Evolutionary conservation across 805 yeast genomes (phyloP).

Genomic region (Metschnikowia gruessii): DNA sequence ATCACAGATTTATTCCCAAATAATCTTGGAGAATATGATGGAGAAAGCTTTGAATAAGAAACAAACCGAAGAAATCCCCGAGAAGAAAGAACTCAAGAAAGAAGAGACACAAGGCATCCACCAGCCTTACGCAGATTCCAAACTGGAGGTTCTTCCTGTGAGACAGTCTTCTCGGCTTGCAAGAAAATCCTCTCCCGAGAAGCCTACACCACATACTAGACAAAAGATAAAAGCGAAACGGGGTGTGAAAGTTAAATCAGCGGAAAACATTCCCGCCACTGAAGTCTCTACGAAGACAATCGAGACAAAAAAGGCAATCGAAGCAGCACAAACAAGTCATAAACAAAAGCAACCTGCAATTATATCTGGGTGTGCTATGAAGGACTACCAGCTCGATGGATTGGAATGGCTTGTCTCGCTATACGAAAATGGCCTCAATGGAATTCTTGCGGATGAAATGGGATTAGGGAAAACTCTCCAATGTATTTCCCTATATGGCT

Average conservation of each 20-base stretch:
- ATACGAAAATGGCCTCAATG: slow-evolving; percentile 91
- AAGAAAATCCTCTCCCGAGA: neutral
- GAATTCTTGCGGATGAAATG: slow-evolving; percentile 97
- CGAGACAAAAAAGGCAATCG: slow-evolving; percentile 24
- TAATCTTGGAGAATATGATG: slow-evolving; percentile 75
- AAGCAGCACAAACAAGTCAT: slow-evolving; percentile 24
- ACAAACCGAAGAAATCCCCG: neutral
- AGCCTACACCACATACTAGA: neutral
- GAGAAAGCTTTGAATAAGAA: slow-evolving; percentile 40
- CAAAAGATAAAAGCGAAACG: neutral
- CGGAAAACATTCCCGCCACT: neutral
- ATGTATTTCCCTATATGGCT: slow-evolving; percentile 74
- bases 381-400: slow-evolving; percentile 86
- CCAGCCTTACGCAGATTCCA: neutral
- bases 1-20: slow-evolving; percentile 82
- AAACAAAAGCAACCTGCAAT: slow-evolving; percentile 33
- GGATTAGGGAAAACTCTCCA: slow-evolving; percentile 94
- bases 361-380: slow-evolving; percentile 53
- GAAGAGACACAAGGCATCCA: neutral
- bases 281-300: slow-evolving; percentile 20
- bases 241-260: neutral
- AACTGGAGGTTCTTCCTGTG: slow-evolving; percentile 2
- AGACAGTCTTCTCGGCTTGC: slow-evolving; percentile 1
- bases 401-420: slow-evolving; percentile 86
- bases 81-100: too few relatives aligned